These are phyloP conservation scores for Linnemannia schmuckeri DNA, from an alignment of 192 early-diverging fungal species.

Conservation along the genomic window DNA sequence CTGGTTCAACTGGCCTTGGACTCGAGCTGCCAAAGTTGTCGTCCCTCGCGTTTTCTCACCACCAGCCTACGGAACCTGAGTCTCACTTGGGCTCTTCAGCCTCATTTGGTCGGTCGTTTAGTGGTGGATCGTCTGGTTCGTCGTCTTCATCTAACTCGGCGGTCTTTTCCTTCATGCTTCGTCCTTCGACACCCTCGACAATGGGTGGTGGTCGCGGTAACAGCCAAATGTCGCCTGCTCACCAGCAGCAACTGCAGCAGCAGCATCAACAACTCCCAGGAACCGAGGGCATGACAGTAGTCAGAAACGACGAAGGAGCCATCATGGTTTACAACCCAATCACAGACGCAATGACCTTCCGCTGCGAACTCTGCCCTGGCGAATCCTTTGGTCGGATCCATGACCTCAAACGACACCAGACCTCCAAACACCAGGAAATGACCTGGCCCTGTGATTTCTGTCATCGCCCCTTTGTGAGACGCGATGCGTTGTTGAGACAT, in stretches of 20 bases:
- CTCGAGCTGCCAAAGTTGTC: background rate
- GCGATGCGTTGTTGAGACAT: constrained; percentile 44
- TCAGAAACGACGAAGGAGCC: constrained; percentile 32
- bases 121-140: background rate
- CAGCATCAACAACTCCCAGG: constrained; percentile 8
- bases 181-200: background rate
- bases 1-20: background rate
- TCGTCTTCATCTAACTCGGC: background rate
- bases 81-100: background rate
- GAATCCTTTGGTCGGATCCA: constrained; percentile 53
- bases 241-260: background rate
- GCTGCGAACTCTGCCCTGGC: constrained; percentile 41
- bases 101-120: background rate
- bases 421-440: constrained; percentile 55
- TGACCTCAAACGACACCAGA: constrained; percentile 50
- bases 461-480: constrained; percentile 50
- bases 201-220: background rate
- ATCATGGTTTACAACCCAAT: constrained; percentile 50
- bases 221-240: background rate
- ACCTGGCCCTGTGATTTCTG: constrained; percentile 56
- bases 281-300: constrained; percentile 35
- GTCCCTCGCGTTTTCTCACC: background rate
- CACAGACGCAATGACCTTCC: constrained; percentile 38
- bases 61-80: background rate
- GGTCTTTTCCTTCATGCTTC: background rate